Base-by-base conservation (phyloP, 345 rosid species). In the Bruguiera parviflora region DNA sequence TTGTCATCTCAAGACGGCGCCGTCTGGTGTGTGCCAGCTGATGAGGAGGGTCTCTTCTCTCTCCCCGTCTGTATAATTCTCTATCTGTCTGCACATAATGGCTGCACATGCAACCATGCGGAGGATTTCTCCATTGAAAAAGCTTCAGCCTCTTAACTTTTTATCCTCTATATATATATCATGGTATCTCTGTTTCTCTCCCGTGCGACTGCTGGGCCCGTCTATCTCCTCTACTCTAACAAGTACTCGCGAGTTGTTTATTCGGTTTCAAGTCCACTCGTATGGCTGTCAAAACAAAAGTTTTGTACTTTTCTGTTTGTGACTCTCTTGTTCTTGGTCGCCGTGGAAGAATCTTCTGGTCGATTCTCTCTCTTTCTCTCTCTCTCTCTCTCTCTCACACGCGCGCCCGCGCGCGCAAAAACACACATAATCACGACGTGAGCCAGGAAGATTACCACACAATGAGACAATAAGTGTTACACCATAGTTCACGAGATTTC, bases 31-130 rank as follows among this genome's bases (percentile, higher is more conserved):
- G n/a, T 53, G 28, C 33, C 58, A 63, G 21, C 16, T 22, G 53
- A 67, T 37, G 32, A 28, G 24, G 60, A 58, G 58, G 33, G 32
- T 62, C 55, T 51, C 22, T 32, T 39, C 15, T 39, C 11, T 39
- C 11, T 37, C 46, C 5, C 37, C 7, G 10, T 7, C 37, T 7
- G 10, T 8, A 10, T 8, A 33, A 33, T 39, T 10, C 47, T 9
- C 16, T 39, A 3, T 11, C 47, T 39, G 3, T 39, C 47, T 2
- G 16, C 47, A 10, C 16, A 79, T 1, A 79, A 73, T 80, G 87
- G 87, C 91, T 81, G 87, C 88, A 72, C 46, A 51, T 25, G 80
- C 84, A 81, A 87, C 84, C 86, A 87, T 87, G 80, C 71, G 80
- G n/a, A 24, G 53, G 13, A 35, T 11, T 33, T 64, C 19, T 53